These are phyloP conservation scores for Ganoderma meredithae DNA, from an alignment of 1,284 basidiomycete species.

Conservation along the genomic window DNA sequence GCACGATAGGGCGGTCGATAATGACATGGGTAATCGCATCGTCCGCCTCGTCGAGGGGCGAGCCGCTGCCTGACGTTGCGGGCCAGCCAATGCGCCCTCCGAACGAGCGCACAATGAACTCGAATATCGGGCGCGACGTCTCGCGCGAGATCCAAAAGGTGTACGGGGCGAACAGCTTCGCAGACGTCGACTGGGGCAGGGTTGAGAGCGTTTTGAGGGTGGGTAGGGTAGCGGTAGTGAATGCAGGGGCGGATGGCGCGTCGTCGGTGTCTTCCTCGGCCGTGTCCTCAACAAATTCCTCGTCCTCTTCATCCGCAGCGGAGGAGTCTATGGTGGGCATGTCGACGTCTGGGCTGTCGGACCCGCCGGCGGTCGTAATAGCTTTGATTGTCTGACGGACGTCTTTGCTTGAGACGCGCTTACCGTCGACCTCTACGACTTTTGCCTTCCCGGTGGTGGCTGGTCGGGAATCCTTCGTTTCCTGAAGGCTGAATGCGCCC, in stretches of 20 bases:
- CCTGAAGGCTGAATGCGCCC: slow-evolving; percentile 87
- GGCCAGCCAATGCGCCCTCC: slow-evolving; percentile 93
- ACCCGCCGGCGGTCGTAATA: slow-evolving; percentile 49
- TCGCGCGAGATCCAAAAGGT: slow-evolving; percentile 97
- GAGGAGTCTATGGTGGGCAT: slow-evolving; percentile 45
- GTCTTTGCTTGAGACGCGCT: slow-evolving; percentile 70
- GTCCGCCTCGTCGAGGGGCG: slow-evolving; percentile 77
- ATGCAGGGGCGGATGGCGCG: slow-evolving; percentile 73
- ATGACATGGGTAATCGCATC: slow-evolving; percentile 95
- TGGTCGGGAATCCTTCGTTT: slow-evolving; percentile 47
- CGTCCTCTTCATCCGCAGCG: slow-evolving; percentile 55
- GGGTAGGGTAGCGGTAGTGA: slow-evolving; percentile 76
- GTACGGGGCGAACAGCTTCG: slow-evolving; percentile 84
- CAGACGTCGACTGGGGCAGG: slow-evolving; percentile 58
- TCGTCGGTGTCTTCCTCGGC: slow-evolving; percentile 66
- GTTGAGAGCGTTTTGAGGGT: slow-evolving; percentile 81
- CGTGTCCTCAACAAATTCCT: slow-evolving; percentile 74
- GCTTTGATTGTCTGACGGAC: slow-evolving; percentile 79
- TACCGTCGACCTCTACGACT: slow-evolving; percentile 59
- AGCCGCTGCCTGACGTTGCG: slow-evolving; percentile 84
- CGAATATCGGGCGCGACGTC: slow-evolving; percentile 91
- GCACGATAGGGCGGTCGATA: slow-evolving; percentile 84
- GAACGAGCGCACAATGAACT: slow-evolving; percentile 93
- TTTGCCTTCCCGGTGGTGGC: slow-evolving; percentile 46
- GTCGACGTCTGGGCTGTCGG: slow-evolving; percentile 48